phyloP scores from a whole-genome alignment of 2,329 filamentous ascomycete species.

The Aspergillus sp. region DNA sequence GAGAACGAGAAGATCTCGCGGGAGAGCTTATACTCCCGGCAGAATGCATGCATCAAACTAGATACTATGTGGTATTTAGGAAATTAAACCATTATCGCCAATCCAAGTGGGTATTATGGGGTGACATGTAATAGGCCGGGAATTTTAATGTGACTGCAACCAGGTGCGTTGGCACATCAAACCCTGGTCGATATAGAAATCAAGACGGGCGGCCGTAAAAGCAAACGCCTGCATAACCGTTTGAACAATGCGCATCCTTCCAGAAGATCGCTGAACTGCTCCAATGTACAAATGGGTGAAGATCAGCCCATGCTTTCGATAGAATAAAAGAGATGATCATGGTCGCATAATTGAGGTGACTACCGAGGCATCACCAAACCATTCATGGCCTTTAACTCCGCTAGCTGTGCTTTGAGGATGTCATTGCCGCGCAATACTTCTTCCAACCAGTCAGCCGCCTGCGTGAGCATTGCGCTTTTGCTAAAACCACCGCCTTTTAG shows the following conservation, averaged over 20 bases:
- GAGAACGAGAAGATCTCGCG: not conserved
- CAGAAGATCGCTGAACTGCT: conserved; percentile 29
- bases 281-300: conserved; percentile 13
- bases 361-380: conserved; percentile 40
- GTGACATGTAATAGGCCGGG: not conserved
- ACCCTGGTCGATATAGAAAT: not conserved
- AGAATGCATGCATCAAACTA: not conserved
- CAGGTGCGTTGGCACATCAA: not conserved
- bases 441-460: conserved; percentile 77
- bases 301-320: not conserved
- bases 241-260: conserved; percentile 15
- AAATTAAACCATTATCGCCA: not conserved
- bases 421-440: conserved; percentile 70
- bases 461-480: conserved; percentile 76
- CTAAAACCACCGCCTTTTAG: conserved; percentile 74
- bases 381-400: conserved; percentile 46
- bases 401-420: conserved; percentile 56
- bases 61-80: not conserved
- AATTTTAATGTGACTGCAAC: not conserved
- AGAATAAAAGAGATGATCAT: conserved; percentile 21
- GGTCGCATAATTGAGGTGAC: conserved; percentile 23
- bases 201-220: conserved; percentile 20
- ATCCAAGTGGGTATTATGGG: not conserved
- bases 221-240: conserved; percentile 26
- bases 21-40: not conserved